These are phyloP conservation scores for Fragilariopsis cylindrus DNA, from an alignment of 108 stramenopile genomes.

Conservation along the genomic window DNA sequence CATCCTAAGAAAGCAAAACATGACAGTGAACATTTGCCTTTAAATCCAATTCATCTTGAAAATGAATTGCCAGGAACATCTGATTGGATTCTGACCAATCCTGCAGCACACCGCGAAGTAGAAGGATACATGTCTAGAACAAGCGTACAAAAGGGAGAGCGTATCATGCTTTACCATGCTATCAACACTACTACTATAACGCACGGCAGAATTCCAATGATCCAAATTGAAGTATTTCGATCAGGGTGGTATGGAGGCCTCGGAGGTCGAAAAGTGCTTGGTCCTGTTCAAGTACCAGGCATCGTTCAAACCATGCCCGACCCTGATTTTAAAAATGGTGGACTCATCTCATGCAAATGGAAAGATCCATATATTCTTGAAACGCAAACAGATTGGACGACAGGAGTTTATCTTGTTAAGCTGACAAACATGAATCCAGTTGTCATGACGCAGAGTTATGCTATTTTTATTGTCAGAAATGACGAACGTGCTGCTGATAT, in stretches of 20 bases:
- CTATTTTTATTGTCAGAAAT: slow-evolving; percentile 25
- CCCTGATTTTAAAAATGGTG: not conserved
- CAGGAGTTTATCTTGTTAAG: slow-evolving; percentile 14
- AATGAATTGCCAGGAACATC: not conserved
- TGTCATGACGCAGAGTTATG: slow-evolving; percentile 9
- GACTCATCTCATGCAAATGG: slow-evolving; percentile 12
- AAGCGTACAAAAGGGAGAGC: slow-evolving; percentile 6
- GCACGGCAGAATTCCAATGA: not conserved
- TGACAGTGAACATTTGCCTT: too few species aligned
- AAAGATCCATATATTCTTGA: slow-evolving; percentile 13
- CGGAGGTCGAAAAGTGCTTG: slow-evolving; percentile 5
- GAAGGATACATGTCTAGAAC: slow-evolving; percentile 27
- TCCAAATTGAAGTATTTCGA: slow-evolving; percentile 18
- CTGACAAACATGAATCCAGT: slow-evolving; percentile 2
- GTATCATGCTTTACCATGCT: not conserved
- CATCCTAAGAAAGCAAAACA: too few species aligned
- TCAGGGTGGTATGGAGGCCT: slow-evolving; percentile 20
- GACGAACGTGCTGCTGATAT: slow-evolving; percentile 10
- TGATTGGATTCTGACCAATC: not conserved
- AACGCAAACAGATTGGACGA: slow-evolving; percentile 6
- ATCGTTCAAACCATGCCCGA: slow-evolving; percentile 5
- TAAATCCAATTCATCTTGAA: slow-evolving; percentile 1
- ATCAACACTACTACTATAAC: not conserved
- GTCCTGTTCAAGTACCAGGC: slow-evolving; percentile 11
- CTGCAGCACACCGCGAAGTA: slow-evolving; percentile 12